Evolutionary conservation across 2,329 filamentous ascomycete species (phyloP), one percentile per base, ranked within the genome.

Genomic region (Fusarium palustre): DNA sequence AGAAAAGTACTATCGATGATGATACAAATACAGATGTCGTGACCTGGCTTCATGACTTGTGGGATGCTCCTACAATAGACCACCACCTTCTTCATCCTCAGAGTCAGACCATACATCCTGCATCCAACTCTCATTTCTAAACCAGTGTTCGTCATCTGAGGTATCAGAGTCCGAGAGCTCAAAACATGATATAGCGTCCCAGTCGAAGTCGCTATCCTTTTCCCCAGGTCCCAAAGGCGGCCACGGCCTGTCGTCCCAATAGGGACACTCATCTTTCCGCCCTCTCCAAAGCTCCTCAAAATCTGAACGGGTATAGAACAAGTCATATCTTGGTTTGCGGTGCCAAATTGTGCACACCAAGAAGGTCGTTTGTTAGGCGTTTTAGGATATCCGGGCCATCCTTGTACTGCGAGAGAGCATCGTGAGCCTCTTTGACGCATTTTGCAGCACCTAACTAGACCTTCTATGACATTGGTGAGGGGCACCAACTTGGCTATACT

Each of bases 221-320:
- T 43, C 47, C 5, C 18, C 18, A 12, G 18, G n/a, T 28, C 10
- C 11, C 47, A 31, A 45, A 2, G 46, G 49, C 2, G 66, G 48
- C 62, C 66, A 69, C 4, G 20, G 55, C n/a, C 42, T 18, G 13
- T 66, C 58, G 16, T 58, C 25, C 45, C 41, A 60, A 3, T 59
- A 69, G 0, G 50, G 65, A 2, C 47, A 63, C 38, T 69, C 15
- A 3, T 6, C 12, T 22, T 57, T 34, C 16, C 30, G 47, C n/a
- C 45, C 62, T 31, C 8, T 6, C 55, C 43, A 66, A 5, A 55
- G 43, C 3, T 13, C 18, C 18, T 68, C 41, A 5, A 65, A 65
- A 18, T 16, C 4, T 3, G 34, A 4, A 1, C 52, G 43, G 11
- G 3, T 28, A 34, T 48, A 63, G 4, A 22, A 6, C 5, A 0